phyloP scores from a whole-genome alignment of 2,329 filamentous ascomycete species.

The Colletotrichum salicis region DNA sequence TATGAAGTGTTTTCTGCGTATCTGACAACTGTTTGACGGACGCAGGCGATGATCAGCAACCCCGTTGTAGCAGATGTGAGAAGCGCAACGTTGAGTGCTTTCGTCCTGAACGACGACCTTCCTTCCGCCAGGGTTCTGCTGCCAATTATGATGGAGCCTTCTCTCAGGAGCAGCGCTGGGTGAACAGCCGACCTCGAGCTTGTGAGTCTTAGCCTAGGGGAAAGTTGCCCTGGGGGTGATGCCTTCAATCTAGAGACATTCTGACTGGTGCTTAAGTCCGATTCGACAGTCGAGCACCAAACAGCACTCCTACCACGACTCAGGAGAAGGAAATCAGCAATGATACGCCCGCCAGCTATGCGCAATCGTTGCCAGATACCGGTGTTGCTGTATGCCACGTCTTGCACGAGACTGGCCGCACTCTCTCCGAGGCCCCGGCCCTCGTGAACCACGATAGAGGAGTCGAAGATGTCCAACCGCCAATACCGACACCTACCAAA shows the following conservation, averaged over 20 bases:
- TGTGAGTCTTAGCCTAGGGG: slow-evolving; percentile 41
- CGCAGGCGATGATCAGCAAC: slow-evolving; percentile 51
- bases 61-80: slow-evolving; percentile 48
- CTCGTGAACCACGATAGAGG: neutral
- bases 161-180: slow-evolving; percentile 49
- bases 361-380: neutral
- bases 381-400: neutral
- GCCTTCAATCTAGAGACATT: too few species aligned
- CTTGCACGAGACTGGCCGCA: slow-evolving; percentile 8
- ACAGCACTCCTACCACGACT: neutral
- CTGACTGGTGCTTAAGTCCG: slow-evolving; percentile 3
- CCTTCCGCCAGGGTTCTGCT: slow-evolving; percentile 49
- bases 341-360: slow-evolving; percentile 3
- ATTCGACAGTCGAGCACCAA: slow-evolving; percentile 13
- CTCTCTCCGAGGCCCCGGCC: neutral
- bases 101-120: slow-evolving; percentile 47
- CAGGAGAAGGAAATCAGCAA: neutral
- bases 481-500: slow-evolving; percentile 16
- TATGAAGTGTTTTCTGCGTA: too few species aligned
- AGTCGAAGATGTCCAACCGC: neutral
- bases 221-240: neutral
- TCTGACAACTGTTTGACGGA: neutral
- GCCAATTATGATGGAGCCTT: slow-evolving; percentile 41
- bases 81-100: slow-evolving; percentile 47
- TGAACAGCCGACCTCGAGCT: slow-evolving; percentile 46